These are phyloP conservation scores for Oryza meridionalis DNA, from an alignment of 176 grass and related monocot species.

Conservation along the genomic window DNA sequence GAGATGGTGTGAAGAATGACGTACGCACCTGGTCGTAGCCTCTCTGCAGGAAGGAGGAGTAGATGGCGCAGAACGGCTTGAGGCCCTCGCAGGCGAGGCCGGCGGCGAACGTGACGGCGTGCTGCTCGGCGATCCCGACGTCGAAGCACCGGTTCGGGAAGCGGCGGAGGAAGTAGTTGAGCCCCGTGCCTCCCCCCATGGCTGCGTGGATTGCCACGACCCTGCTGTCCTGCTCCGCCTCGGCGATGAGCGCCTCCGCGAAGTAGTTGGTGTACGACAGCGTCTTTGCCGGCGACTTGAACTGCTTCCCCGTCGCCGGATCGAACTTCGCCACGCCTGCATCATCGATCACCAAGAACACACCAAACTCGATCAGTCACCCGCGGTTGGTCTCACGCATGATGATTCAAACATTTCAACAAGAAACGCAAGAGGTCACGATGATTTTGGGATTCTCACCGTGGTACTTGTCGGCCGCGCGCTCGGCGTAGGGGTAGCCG, in stretches of 20 bases:
- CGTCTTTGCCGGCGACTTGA: conserved; percentile 73
- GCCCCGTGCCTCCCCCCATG: conserved; percentile 95
- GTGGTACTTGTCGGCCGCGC: conserved; percentile 96
- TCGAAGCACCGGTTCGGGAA: conserved; percentile 94
- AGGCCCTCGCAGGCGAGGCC: conserved; percentile 91
- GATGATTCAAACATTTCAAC: not conserved
- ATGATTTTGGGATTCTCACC: conserved; percentile 28
- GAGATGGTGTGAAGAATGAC: too few relatives aligned
- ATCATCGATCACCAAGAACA: not conserved
- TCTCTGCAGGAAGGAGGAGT: conserved; percentile 95
- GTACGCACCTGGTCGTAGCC: conserved; percentile 92
- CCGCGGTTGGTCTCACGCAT: not conserved
- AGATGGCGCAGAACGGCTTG: conserved; percentile 98
- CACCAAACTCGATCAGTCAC: not conserved
- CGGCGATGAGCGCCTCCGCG: conserved; percentile 84
- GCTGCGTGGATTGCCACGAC: conserved; percentile 94
- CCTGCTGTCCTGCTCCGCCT: conserved; percentile 86
- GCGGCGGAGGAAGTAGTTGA: conserved; percentile 94
- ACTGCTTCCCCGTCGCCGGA: conserved; percentile 88
- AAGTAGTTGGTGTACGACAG: conserved; percentile 94
- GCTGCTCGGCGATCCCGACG: conserved; percentile 97
- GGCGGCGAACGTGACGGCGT: conserved; percentile 95
- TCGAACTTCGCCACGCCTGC: conserved; percentile 91
- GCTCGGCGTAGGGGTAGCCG: conserved; percentile 96
- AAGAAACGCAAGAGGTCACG: not conserved